Evolutionary conservation across 176 grass and related monocot species (phyloP).

Genomic region (Oryza glaberrima): DNA sequence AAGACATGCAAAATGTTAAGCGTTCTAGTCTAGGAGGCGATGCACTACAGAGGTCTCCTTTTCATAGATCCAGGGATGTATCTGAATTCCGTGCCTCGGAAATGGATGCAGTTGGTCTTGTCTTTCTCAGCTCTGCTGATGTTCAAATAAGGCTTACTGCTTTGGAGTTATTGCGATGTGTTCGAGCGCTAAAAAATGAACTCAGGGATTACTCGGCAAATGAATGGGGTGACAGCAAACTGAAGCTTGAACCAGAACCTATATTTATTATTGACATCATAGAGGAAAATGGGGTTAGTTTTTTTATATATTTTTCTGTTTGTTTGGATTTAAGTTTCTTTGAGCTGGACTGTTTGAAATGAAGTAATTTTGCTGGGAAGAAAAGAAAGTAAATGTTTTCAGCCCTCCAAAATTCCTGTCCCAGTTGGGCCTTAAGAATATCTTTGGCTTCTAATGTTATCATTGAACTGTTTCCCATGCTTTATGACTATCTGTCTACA

Average conservation of each 20-base stretch:
- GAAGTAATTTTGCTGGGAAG: neutral
- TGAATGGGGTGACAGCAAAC: conserved; percentile 66
- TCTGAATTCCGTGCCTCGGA: conserved; percentile 87
- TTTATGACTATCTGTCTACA: neutral
- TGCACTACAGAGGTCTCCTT: conserved; percentile 63
- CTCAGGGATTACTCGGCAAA: conserved; percentile 76
- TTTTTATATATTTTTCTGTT: conserved; percentile 25
- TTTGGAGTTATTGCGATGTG: conserved; percentile 85
- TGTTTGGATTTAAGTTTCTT: conserved; percentile 23
- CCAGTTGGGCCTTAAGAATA: neutral
- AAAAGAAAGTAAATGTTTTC: conserved; percentile 23
- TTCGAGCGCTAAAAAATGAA: conserved; percentile 85
- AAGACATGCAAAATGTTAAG: conserved; percentile 63
- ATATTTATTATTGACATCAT: conserved; percentile 98
- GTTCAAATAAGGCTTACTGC: conserved; percentile 96
- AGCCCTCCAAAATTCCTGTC: conserved; percentile 15
- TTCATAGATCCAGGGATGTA: conserved; percentile 62
- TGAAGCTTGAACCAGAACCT: conserved; percentile 86
- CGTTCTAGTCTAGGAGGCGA: conserved; percentile 60
- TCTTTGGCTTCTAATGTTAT: conserved; percentile 1
- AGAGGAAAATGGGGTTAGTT: conserved; percentile 96
- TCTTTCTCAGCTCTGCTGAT: conserved; percentile 95
- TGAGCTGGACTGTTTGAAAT: conserved; percentile 10
- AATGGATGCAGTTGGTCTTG: conserved; percentile 97
- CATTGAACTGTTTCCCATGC: conserved; percentile 18